A percentile compares a stretch with the other conserved stretches of the same genome.
Evolutionary conservation across 805 yeast genomes (phyloP).

Genomic region (Tetrapisispora taiwanensis): DNA sequence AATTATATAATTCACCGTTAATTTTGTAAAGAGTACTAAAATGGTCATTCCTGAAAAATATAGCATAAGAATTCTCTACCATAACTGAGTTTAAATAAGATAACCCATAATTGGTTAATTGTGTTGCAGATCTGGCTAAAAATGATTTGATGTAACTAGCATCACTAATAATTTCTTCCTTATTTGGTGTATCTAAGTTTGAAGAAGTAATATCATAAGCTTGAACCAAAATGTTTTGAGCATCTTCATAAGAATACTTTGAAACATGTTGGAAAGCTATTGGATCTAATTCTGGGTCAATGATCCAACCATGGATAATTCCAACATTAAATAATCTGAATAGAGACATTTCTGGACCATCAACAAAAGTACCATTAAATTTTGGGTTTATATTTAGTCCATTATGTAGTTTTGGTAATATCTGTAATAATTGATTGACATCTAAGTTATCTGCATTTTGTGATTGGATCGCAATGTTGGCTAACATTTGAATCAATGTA

Average conservation of each 20-base stretch:
- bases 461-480: conserved; percentile 35
- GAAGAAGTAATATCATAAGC: conserved; percentile 31
- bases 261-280: conserved; percentile 30
- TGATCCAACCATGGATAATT: conserved; percentile 78
- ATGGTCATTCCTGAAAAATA: conserved; percentile 85
- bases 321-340: conserved; percentile 51
- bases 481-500: conserved; percentile 40
- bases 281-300: conserved; percentile 33
- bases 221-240: conserved; percentile 48
- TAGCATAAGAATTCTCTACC: conserved; percentile 44
- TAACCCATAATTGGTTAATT: conserved; percentile 64
- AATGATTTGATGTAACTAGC: conserved; percentile 36
- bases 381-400: conserved; percentile 69
- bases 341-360: conserved; percentile 43
- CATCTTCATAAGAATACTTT: conserved; percentile 44
- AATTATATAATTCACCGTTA: conserved; percentile 42
- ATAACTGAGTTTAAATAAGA: conserved; percentile 36
- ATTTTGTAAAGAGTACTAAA: conserved; percentile 59
- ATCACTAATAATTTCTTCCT: conserved; percentile 26
- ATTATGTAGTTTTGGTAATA: conserved; percentile 53
- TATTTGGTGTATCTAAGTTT: conserved; percentile 15
- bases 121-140: conserved; percentile 57
- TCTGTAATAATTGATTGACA: conserved; percentile 36
- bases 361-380: conserved; percentile 50
- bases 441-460: conserved; percentile 24